Conservation (phyloP, 805 yeast genomes). For the Lachancea meyersii region DNA sequence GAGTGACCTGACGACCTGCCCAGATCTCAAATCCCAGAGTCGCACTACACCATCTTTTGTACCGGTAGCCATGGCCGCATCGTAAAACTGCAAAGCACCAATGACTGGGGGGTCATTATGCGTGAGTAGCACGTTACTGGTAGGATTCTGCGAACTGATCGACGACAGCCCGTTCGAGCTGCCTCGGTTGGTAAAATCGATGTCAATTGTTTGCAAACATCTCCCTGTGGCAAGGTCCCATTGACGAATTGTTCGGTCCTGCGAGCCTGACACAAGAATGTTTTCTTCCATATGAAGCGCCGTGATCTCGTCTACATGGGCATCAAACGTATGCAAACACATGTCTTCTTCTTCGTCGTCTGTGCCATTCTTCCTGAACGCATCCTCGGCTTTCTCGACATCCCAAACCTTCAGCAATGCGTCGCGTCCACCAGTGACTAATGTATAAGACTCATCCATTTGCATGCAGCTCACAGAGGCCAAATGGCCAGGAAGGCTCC, state of each 20-base stretch:
- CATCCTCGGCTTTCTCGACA: slow-evolving; percentile 28
- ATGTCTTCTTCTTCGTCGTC: slow-evolving; percentile 24
- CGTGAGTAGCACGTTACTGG: slow-evolving; percentile 8
- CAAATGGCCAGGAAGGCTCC: slow-evolving; percentile 52
- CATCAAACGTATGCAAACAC: slow-evolving; percentile 46
- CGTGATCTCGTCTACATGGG: slow-evolving; percentile 63
- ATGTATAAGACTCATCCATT: slow-evolving; percentile 44
- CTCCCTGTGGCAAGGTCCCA: slow-evolving; percentile 67
- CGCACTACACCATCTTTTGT: slow-evolving; percentile 70
- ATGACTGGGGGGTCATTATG: slow-evolving; percentile 38
- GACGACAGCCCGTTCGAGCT: slow-evolving; percentile 7
- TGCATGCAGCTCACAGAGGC: slow-evolving; percentile 57
- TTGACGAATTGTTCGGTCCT: slow-evolving; percentile 65
- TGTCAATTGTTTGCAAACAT: slow-evolving; percentile 65
- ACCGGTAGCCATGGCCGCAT: slow-evolving; percentile 75
- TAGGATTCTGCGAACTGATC: slow-evolving; percentile 9
- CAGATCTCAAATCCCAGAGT: slow-evolving; percentile 69
- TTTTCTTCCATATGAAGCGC: slow-evolving; percentile 50
- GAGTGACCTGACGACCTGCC: slow-evolving; percentile 55
- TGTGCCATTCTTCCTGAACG: slow-evolving; percentile 16
- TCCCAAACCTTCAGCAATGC: slow-evolving; percentile 62
- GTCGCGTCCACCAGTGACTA: slow-evolving; percentile 53
- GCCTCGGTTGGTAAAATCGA: slow-evolving; percentile 30
- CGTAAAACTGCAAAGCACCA: slow-evolving; percentile 64
- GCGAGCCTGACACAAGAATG: slow-evolving; percentile 61